Evolutionary conservation across 108 stramenopile species (phyloP), one percentile per base, ranked within the genome.

Genomic region (Pseudonitzschia pungens): DNA sequence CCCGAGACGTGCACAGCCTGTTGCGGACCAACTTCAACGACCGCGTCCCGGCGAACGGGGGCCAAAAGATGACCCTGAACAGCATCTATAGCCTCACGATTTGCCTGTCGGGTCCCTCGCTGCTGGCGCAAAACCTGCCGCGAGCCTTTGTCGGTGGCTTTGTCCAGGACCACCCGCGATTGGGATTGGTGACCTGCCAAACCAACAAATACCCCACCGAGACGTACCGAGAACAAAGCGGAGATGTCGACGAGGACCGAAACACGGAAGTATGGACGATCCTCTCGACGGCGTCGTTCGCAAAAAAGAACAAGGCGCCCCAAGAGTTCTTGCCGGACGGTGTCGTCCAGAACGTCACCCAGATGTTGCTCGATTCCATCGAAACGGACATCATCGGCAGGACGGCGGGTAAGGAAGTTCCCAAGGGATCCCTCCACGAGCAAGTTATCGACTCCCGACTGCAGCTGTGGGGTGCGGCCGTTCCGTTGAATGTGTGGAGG

Each of bases 401-500:
- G 31, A 65, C 6, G 81, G 68, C 48, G 18, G 62, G 0, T 32
- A 65, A 51, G 31, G 53, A 1, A 9, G 43, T 16, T 31, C 14
- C 36, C 36, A 33, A 36, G n/a, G 9, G 28, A 21, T 24, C 64
- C 4, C 0, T 65, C 7, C 36, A 43, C 21, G 24, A 24, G n/a
- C 64, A 65, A 65, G 36, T 67, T 0, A 15, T 67, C 14, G 66
- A 92, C 41, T 51, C 68, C 28, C 84, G 85, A 56, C 64, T 95
- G 45, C 94, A 95, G 75, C 76, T 95, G 14, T 95, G 94, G 94
- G 94, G 94, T 22, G 94, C 94, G 7, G 94, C 87, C 15, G 86
- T 95, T 40, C 94, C 94, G 0, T 54, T 95, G 28, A 95, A 95
- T 71, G 83, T 80, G 2, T 92, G 90, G 90, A 31, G 44, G 32